Evolutionary conservation across 139 green algal species (phyloP).

Genomic region (Chlamydomonas urium): DNA sequence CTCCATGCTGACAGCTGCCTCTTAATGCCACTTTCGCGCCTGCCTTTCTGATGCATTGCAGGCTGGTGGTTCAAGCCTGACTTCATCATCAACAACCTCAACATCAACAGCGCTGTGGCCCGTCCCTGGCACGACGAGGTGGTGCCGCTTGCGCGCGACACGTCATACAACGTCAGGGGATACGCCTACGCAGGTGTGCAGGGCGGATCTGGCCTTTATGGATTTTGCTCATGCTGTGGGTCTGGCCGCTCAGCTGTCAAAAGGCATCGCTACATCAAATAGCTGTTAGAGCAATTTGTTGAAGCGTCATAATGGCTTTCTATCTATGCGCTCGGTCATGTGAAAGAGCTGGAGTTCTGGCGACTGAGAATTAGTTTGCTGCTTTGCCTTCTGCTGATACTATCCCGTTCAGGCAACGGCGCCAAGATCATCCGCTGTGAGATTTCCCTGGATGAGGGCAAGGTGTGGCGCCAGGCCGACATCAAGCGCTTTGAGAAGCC

Average conservation of each 20-base stretch:
- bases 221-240: too few relatives aligned
- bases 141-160: conserved; percentile 53
- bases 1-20: too few relatives aligned
- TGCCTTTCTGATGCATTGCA: conserved; percentile 22
- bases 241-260: too few relatives aligned
- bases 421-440: conserved; percentile 89
- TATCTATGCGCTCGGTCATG: too few relatives aligned
- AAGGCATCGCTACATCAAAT: too few relatives aligned
- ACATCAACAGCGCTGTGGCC: conserved; percentile 91
- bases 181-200: conserved; percentile 89
- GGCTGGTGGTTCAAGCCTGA: conserved; percentile 97
- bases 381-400: not conserved
- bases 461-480: conserved; percentile 71
- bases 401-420: conserved; percentile 56
- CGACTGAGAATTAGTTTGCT: too few relatives aligned
- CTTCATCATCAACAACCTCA: conserved; percentile 98
- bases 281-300: too few relatives aligned
- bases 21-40: too few relatives aligned
- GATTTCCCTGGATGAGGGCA: conserved; percentile 84
- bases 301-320: too few relatives aligned
- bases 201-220: too few relatives aligned
- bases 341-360: too few relatives aligned
- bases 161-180: conserved; percentile 61
- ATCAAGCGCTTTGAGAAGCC: conserved; percentile 66
- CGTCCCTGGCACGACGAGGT: conserved; percentile 87